A percentile compares a stretch with the other conserved stretches of the same genome.
Evolutionary conservation across 768 basidiomycete genomes (phyloP).

Genomic region (Boletus patriciae): DNA sequence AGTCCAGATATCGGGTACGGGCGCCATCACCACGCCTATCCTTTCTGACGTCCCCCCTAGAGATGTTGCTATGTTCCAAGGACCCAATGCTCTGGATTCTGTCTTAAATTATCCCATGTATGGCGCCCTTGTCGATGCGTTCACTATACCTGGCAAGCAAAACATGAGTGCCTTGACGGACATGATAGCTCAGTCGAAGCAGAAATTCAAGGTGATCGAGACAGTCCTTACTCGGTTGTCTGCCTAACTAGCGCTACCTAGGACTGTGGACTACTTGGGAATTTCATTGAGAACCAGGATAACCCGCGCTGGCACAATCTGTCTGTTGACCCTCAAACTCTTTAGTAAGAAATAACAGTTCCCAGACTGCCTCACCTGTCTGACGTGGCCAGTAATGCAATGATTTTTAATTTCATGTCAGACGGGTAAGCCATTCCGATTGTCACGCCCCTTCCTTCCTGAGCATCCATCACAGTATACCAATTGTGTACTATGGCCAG

Average conservation of each 20-base stretch:
- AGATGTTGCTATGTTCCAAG: conserved; percentile 58
- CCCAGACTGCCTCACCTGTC: background rate
- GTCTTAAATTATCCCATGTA: conserved; percentile 75
- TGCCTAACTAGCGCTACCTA: conserved; percentile 5
- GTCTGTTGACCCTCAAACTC: conserved; percentile 69
- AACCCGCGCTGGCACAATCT: conserved; percentile 70
- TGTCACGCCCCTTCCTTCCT: background rate
- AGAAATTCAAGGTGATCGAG: conserved; percentile 45
- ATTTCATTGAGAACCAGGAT: conserved; percentile 82
- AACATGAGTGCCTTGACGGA: conserved; percentile 60
- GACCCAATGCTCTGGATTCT: conserved; percentile 59
- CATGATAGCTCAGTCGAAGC: conserved; percentile 52
- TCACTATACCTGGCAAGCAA: conserved; percentile 65
- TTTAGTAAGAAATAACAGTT: conserved; percentile 47
- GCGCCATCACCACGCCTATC: background rate
- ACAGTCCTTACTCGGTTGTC: background rate
- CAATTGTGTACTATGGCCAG: conserved; percentile 80
- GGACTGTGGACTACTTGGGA: conserved; percentile 51
- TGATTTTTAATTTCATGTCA: conserved; percentile 72
- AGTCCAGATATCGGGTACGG: conserved; percentile 51
- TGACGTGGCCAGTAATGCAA: conserved; percentile 56
- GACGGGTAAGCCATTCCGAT: conserved; percentile 47
- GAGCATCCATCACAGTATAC: conserved; percentile 45
- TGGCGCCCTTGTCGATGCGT: conserved; percentile 59
- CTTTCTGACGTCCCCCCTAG: conserved; percentile 38